Evolutionary conservation across 2,329 filamentous ascomycete genomes (phyloP).

Genomic region (Xylogone sp.): DNA sequence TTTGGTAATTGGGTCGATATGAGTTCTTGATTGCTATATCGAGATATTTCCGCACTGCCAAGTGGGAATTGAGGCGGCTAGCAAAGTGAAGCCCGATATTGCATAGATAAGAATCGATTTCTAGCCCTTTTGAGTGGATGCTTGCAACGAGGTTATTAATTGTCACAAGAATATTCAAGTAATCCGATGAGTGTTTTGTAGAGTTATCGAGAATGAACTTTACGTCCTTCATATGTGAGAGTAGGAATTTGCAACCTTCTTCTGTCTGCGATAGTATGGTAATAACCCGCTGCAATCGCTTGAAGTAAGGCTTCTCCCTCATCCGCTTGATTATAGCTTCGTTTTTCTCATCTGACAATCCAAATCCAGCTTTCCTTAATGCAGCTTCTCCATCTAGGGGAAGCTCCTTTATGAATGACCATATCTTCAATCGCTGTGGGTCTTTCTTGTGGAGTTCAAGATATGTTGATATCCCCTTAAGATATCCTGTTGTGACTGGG

Average conservation of each 20-base stretch:
- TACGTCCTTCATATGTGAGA: background rate
- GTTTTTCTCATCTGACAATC: background rate
- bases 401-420: background rate
- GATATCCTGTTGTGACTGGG: background rate
- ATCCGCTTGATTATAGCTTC: background rate
- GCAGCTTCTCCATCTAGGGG: background rate
- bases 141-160: conserved; percentile 13
- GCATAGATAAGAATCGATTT: conserved; percentile 8
- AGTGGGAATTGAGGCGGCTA: background rate
- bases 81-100: conserved; percentile 14
- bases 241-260: conserved; percentile 13
- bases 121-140: conserved; percentile 9
- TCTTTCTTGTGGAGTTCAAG: background rate
- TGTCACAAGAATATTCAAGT: background rate
- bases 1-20: background rate
- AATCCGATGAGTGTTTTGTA: background rate
- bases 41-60: background rate
- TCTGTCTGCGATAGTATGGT: conserved; percentile 12
- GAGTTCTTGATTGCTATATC: background rate
- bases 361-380: background rate
- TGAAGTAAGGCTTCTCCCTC: background rate
- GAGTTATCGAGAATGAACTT: background rate
- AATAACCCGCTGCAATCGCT: conserved; percentile 2
- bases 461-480: background rate
- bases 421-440: background rate